Percentiles rank a stretch among this genome's conserved stretches.
phyloP scores from a whole-genome alignment of 225 moss, liverwort and hornwort species.

The Pseudoscleropodium purum region DNA sequence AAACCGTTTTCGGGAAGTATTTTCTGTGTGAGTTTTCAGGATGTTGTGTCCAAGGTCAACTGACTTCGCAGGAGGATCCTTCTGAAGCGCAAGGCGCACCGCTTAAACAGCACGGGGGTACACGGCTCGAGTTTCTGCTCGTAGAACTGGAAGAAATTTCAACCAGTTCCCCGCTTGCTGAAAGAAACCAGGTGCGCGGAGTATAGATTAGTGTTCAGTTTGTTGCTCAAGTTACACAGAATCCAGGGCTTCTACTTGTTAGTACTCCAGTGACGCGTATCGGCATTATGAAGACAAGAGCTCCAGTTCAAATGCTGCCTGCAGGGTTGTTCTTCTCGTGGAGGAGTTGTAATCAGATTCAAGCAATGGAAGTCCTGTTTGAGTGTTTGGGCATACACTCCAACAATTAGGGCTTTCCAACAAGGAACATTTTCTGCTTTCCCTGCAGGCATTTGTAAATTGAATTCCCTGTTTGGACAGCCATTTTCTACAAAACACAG shows the following conservation, averaged over 20 bases:
- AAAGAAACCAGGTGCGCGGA: too few species aligned
- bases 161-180: too few species aligned
- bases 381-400: not conserved
- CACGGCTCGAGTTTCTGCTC: too few species aligned
- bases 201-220: not conserved
- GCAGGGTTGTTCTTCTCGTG: not conserved
- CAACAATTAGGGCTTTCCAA: not conserved
- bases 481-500: too few species aligned
- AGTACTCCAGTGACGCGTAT: not conserved
- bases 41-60: not conserved
- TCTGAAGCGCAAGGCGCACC: too few species aligned
- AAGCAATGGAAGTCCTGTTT: not conserved
- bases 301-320: not conserved
- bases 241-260: not conserved
- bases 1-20: not conserved
- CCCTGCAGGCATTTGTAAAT: too few species aligned
- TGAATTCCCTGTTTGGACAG: too few species aligned
- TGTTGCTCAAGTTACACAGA: not conserved
- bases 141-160: too few species aligned
- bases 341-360: not conserved
- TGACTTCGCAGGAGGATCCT: too few species aligned
- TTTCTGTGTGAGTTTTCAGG: too few species aligned
- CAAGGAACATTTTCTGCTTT: too few species aligned
- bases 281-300: not conserved
- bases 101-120: too few species aligned